Conservation (phyloP, 192 early-diverging fungal species). For the Coemansia asiatica region DNA sequence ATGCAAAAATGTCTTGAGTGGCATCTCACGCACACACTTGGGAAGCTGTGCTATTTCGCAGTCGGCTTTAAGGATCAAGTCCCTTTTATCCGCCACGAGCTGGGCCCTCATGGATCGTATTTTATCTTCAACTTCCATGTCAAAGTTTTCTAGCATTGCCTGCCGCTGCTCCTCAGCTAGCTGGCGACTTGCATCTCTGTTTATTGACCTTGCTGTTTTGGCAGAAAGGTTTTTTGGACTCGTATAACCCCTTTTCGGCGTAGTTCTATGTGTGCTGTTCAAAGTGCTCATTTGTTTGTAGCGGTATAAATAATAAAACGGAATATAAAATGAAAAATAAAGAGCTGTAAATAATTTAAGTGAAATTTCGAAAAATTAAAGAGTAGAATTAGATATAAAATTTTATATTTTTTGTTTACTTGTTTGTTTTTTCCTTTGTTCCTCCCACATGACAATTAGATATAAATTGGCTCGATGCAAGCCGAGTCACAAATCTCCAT, state of each 20-base stretch:
- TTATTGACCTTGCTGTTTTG: slow-evolving; percentile 17
- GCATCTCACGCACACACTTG: slow-evolving; percentile 47
- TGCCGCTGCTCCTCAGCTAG: slow-evolving; percentile 42
- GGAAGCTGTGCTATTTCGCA: slow-evolving; percentile 51
- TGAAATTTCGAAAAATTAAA: no score
- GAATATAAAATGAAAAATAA: background rate
- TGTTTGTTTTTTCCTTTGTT: no score
- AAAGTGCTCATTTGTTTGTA: slow-evolving; percentile 18
- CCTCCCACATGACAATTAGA: no score
- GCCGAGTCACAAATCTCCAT: background rate
- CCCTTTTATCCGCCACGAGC: slow-evolving; percentile 42
- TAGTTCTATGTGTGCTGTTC: slow-evolving; percentile 10
- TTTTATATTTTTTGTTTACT: no score
- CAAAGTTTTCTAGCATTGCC: slow-evolving; percentile 55
- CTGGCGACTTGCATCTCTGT: slow-evolving; percentile 20
- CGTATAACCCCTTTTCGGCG: slow-evolving; percentile 9
- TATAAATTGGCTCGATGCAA: background rate
- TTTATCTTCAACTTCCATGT: slow-evolving; percentile 52
- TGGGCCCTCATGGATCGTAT: slow-evolving; percentile 48
- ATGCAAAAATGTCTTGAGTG: slow-evolving; percentile 36
- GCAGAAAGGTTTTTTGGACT: slow-evolving; percentile 23
- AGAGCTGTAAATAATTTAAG: no score
- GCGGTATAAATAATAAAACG: background rate
- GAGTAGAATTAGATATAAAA: no score
- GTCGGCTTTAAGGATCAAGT: slow-evolving; percentile 43